phyloP scores from a whole-genome alignment of 495 filamentous ascomycete species.

The Penicillium cinerascens region DNA sequence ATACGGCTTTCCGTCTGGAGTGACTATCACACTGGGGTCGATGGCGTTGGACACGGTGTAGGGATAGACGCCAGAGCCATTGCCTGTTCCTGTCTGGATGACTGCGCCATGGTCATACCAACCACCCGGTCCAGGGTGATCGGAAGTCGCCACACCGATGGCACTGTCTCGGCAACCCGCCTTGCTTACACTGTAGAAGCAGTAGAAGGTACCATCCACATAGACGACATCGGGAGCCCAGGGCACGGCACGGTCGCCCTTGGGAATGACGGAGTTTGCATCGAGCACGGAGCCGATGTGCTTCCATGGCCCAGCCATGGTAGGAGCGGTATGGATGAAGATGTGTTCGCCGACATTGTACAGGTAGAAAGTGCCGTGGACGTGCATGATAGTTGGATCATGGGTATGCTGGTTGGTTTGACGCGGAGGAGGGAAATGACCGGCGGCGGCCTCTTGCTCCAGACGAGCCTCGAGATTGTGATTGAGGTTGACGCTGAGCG shows the following conservation, averaged over 20 bases:
- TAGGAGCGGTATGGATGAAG: constrained; percentile 31
- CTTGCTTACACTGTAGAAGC: constrained; percentile 69
- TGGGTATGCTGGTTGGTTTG: constrained; percentile 36
- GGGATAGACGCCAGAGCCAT: constrained; percentile 45
- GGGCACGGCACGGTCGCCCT: constrained; percentile 35
- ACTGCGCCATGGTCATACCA: constrained; percentile 54
- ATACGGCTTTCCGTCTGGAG: constrained; percentile 43
- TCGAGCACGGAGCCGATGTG: constrained; percentile 33
- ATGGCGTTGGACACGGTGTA: constrained; percentile 66
- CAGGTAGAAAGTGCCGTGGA: constrained; percentile 33
- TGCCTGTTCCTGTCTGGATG: constrained; percentile 36
- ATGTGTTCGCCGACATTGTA: constrained; percentile 38
- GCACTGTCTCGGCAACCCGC: constrained; percentile 66
- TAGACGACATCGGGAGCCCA: constrained; percentile 62
- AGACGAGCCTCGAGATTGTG: constrained; percentile 1
- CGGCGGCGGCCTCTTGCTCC: constrained; percentile 8
- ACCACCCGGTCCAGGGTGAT: constrained; percentile 54
- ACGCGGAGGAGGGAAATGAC: constrained; percentile 26
- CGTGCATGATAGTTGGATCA: constrained; percentile 39
- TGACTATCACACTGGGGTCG: constrained; percentile 58
- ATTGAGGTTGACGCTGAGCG: constrained; percentile 13
- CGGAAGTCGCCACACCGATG: constrained; percentile 66
- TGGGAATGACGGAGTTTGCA: constrained; percentile 38
- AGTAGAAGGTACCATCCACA: constrained; percentile 58
- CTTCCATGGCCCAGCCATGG: constrained; percentile 42